These are phyloP conservation scores for Pterocarpus santalinus DNA, from an alignment of 306 rosid genomes.

Conservation along the genomic window DNA sequence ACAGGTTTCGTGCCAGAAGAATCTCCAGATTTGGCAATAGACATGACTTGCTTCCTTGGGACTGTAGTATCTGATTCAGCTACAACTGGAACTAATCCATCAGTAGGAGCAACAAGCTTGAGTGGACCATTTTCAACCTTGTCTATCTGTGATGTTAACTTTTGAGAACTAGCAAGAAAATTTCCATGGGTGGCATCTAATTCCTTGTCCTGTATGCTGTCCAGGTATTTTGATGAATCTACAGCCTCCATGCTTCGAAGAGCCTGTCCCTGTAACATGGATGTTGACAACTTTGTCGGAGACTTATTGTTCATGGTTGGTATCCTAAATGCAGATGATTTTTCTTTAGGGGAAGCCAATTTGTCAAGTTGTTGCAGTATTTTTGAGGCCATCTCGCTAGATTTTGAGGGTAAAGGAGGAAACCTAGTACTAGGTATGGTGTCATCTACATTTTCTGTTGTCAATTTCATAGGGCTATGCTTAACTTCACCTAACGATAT, in stretches of 20 bases:
- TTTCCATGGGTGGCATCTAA: constrained; percentile 45
- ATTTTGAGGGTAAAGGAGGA: constrained; percentile 62
- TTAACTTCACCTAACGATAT: constrained; percentile 44
- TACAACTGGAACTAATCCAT: constrained; percentile 43
- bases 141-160: constrained; percentile 52
- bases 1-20: constrained; percentile 50
- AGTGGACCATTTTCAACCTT: constrained; percentile 60
- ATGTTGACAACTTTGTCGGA: constrained; percentile 76
- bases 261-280: constrained; percentile 88
- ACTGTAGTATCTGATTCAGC: constrained; percentile 48
- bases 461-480: constrained; percentile 45
- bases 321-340: constrained; percentile 60
- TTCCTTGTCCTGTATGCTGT: constrained; percentile 44
- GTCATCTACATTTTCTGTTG: constrained; percentile 56
- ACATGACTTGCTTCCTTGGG: constrained; percentile 47
- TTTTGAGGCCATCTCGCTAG: constrained; percentile 85
- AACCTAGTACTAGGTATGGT: constrained; percentile 55
- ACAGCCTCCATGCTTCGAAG: constrained; percentile 80
- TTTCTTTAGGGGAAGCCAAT: constrained; percentile 78
- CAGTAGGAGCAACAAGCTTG: constrained; percentile 52
- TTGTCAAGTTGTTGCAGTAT: constrained; percentile 83
- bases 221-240: constrained; percentile 71
- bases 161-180: constrained; percentile 44
- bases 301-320: constrained; percentile 56
- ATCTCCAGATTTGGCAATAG: constrained; percentile 45